Conservation (phyloP, 2,329 filamentous ascomycete genomes). For the Verticillium nubilum region DNA sequence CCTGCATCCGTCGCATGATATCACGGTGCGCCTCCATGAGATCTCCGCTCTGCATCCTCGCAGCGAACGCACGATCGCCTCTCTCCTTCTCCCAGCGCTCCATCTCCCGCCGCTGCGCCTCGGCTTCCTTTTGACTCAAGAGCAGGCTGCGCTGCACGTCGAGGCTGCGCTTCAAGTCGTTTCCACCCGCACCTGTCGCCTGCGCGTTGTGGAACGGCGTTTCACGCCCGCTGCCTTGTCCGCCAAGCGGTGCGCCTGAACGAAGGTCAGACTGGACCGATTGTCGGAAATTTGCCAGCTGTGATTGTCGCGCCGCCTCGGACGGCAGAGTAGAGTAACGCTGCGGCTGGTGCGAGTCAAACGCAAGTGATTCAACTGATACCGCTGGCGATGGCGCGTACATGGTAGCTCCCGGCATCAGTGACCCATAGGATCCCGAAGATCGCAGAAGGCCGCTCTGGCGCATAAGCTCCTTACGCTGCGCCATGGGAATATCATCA, state of each 20-base stretch:
- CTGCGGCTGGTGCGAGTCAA: constrained; percentile 51
- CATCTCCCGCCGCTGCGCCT: constrained; percentile 53
- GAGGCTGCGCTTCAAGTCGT: constrained; percentile 30
- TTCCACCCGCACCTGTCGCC: background rate
- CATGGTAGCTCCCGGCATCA: constrained; percentile 5
- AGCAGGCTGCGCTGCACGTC: constrained; percentile 50
- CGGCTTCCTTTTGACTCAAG: constrained; percentile 58
- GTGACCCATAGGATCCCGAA: constrained; percentile 15
- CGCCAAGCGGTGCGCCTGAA: constrained; percentile 26
- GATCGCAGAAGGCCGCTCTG: constrained; percentile 35
- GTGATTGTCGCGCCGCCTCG: constrained; percentile 44
- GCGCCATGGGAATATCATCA: constrained; percentile 68
- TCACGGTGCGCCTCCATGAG: constrained; percentile 74
- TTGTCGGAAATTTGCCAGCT: constrained; percentile 62
- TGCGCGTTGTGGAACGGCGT: constrained; percentile 27
- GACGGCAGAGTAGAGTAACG: constrained; percentile 38
- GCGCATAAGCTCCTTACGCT: constrained; percentile 56
- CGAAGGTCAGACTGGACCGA: constrained; percentile 60
- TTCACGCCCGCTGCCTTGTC: constrained; percentile 27
- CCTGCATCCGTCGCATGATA: constrained; percentile 75
- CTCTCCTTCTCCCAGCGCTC: constrained; percentile 52
- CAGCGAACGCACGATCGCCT: constrained; percentile 60
- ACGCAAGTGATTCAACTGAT: constrained; percentile 28
- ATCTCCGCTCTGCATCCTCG: constrained; percentile 69
- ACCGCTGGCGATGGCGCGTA: background rate